Base-by-base conservation (phyloP, 495 filamentous ascomycete species). In the Trichoderma asperelloides region DNA sequence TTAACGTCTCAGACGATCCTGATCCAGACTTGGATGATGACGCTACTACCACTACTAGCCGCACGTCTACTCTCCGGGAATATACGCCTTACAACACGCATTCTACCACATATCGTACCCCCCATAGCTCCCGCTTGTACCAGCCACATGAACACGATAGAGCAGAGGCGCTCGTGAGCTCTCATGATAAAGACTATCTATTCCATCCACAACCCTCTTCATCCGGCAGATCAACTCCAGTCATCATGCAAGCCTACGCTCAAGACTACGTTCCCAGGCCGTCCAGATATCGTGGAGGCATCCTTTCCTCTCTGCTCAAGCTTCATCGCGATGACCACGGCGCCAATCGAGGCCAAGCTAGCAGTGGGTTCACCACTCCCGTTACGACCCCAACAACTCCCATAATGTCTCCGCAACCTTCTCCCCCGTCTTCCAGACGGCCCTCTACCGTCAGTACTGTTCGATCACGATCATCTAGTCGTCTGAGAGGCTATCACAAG, bases 251-350 rank as follows among this genome's bases (percentile, higher is more conserved):
- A 43, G 41, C 21, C 39, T 49, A 45, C 33, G 80, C 83, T 18
- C 77, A 82, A 64, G 85, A 91, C 65, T 93, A 91, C 70, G 81
- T 91, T 7, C 86, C 88, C 49, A 81, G 81, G 16, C 92, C 91
- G 3, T 74, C 82, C 8, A 83, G 89, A 63, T 95, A 90, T 73
- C 89, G 87, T 57, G 86, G 87, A 45, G 91, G 93, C 37, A 84
- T 96, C 57, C 79, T 98, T 9, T 87, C 88, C 6, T 89, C 86
- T 9, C 78, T 98, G 2, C 78, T 97, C 65, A 96, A 91, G 74
- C 82, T 96, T 13, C 89, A 93, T 70, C 84, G 85, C 65, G 66
- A 76, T 41, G 72, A 74, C 4, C 68, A 51, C 3, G 39, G 57
- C 0, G 41, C 23, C n/a, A 27, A 33, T 41, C 23, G 39, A 63